Percentiles rank a stretch among this genome's conserved stretches.
Conservation (phyloP, 306 rosid genomes). For the Ormosia semicastrata region DNA sequence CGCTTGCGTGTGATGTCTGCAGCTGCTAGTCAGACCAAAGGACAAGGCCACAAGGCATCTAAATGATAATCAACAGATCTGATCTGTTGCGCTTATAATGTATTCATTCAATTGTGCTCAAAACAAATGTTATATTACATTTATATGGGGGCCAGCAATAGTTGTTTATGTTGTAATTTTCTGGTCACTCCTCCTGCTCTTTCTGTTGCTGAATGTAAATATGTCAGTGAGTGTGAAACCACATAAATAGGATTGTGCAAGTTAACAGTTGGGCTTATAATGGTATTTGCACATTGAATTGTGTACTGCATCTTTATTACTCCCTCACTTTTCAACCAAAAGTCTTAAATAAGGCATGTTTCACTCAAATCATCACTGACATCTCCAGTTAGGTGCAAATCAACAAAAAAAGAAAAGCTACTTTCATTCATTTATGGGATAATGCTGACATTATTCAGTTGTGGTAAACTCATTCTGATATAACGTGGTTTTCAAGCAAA, state of each 20-base stretch:
- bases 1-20: conserved; percentile 77
- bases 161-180: conserved; percentile 32
- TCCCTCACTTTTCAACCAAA: neutral
- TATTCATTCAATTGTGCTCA: conserved; percentile 45
- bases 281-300: conserved; percentile 15
- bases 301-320: neutral
- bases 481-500: neutral
- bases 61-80: conserved; percentile 48
- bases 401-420: neutral
- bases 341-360: neutral
- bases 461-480: neutral
- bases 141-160: conserved; percentile 20
- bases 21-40: conserved; percentile 67
- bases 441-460: neutral
- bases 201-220: conserved; percentile 18
- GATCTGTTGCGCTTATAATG: conserved; percentile 26
- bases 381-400: neutral
- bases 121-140: neutral
- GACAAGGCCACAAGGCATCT: conserved; percentile 69
- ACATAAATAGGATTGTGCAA: conserved; percentile 13
- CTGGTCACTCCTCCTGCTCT: conserved; percentile 1
- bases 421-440: neutral
- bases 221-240: conserved; percentile 26
- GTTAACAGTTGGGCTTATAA: conserved; percentile 13
- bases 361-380: neutral